Percentiles rank a stretch among this genome's conserved stretches.
Conservation (phyloP, 306 rosid genomes). For the Lagenaria siceraria region DNA sequence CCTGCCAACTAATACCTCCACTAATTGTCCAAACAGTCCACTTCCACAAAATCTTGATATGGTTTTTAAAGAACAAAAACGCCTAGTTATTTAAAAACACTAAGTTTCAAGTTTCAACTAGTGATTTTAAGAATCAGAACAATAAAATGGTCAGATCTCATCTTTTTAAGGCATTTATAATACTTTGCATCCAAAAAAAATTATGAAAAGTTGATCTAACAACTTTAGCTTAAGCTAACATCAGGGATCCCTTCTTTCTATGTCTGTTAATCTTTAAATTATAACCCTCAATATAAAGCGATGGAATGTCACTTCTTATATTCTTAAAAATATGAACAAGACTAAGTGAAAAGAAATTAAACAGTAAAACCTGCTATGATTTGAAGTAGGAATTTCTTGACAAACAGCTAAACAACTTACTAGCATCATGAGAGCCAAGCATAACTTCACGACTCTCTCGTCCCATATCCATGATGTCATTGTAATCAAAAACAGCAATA, state of each 20-base stretch:
- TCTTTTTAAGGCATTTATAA: neutral
- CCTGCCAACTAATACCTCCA: neutral
- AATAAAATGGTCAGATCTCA: neutral
- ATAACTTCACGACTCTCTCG: slow-evolving; percentile 39
- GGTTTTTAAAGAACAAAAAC: neutral
- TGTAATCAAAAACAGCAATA: slow-evolving; percentile 43
- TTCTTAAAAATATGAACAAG: neutral
- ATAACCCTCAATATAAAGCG: neutral
- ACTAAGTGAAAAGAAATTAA: neutral
- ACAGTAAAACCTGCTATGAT: neutral
- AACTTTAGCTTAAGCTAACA: neutral
- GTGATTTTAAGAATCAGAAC: neutral
- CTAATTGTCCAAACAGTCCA: neutral
- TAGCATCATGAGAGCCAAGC: slow-evolving; percentile 27
- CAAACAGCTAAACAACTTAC: slow-evolving; percentile 37
- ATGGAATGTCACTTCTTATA: neutral
- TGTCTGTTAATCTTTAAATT: neutral
- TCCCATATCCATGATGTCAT: slow-evolving; percentile 55
- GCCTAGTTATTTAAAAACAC: neutral
- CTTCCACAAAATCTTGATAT: neutral
- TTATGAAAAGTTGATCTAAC: neutral
- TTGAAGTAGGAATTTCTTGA: neutral
- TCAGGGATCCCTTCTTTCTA: neutral
- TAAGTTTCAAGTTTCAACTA: neutral
- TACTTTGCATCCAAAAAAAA: neutral